phyloP scores from a whole-genome alignment of 1,284 basidiomycete species.

The Baeospora myosura region DNA sequence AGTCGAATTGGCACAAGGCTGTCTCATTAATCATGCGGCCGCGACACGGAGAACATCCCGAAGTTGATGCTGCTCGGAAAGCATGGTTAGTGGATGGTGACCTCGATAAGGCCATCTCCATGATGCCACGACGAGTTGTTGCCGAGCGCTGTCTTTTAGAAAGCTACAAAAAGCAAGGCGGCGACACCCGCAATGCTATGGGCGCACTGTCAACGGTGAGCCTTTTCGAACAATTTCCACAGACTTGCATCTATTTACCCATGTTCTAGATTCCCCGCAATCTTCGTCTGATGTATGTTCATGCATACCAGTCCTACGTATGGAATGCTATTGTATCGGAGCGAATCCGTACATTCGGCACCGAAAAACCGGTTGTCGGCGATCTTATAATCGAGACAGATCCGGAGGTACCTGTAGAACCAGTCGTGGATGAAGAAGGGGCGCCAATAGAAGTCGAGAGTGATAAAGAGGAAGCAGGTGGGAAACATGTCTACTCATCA shows the following conservation, averaged over 20 bases:
- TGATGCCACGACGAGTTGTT: constrained; percentile 85
- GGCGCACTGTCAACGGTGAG: constrained; percentile 78
- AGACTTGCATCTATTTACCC: constrained; percentile 1
- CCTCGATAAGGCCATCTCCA: constrained; percentile 66
- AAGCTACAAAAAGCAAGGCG: constrained; percentile 76
- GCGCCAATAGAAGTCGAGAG: constrained; percentile 22
- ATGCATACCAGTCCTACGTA: constrained; percentile 97
- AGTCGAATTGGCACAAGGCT: constrained; percentile 85
- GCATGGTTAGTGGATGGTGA: constrained; percentile 80
- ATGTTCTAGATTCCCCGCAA: constrained; percentile 81
- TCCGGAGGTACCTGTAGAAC: constrained; percentile 28
- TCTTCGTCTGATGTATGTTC: constrained; percentile 93
- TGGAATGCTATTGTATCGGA: constrained; percentile 97
- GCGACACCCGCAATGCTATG: constrained; percentile 76
- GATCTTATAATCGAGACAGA: constrained; percentile 74
- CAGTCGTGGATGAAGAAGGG: constrained; percentile 34
- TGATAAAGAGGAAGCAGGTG: constrained; percentile 39
- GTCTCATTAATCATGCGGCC: constrained; percentile 76
- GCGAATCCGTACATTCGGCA: constrained; percentile 75
- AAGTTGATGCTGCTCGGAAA: constrained; percentile 70
- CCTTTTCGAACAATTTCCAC: constrained; percentile 4
- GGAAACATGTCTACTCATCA: constrained; percentile 4
- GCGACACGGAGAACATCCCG: constrained; percentile 85
- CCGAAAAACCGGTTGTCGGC: constrained; percentile 72
- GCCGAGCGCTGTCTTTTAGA: constrained; percentile 91